These are phyloP conservation scores for Lepraria neglecta DNA, from an alignment of 495 filamentous ascomycete species.

Conservation along the genomic window DNA sequence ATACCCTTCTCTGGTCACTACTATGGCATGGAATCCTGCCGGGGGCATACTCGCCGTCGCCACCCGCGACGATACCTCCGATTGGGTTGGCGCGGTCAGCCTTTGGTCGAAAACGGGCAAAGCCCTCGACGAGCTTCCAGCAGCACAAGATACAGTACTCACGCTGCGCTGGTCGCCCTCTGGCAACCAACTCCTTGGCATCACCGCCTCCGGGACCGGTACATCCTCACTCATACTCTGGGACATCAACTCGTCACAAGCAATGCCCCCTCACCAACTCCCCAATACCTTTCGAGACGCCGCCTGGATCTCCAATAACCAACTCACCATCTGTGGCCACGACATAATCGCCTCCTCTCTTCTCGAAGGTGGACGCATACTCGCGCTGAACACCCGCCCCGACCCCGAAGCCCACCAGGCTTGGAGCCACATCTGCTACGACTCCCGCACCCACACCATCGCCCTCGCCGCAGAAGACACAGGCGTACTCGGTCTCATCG, in stretches of 20 bases:
- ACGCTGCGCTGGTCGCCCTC: slow-evolving; percentile 57
- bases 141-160: slow-evolving; percentile 42
- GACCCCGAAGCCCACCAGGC: slow-evolving; percentile 14
- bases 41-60: slow-evolving; percentile 65
- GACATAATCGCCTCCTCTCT: slow-evolving; percentile 38
- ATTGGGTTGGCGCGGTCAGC: slow-evolving; percentile 52
- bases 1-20: slow-evolving; percentile 45
- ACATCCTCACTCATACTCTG: slow-evolving; percentile 30
- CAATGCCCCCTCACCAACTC: slow-evolving; percentile 33
- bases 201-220: slow-evolving; percentile 47
- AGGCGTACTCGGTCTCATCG: slow-evolving; percentile 17
- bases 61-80: slow-evolving; percentile 49
- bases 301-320: slow-evolving; percentile 52
- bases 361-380: slow-evolving; percentile 20
- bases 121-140: slow-evolving; percentile 44
- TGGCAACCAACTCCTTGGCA: slow-evolving; percentile 46
- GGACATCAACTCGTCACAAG: slow-evolving; percentile 25
- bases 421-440: slow-evolving; percentile 25
- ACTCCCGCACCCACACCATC: slow-evolving; percentile 21
- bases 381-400: slow-evolving; percentile 4
- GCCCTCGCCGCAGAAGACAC: slow-evolving; percentile 27
- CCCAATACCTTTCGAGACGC: slow-evolving; percentile 46
- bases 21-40: slow-evolving; percentile 65
- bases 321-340: slow-evolving; percentile 56
- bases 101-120: slow-evolving; percentile 61